Percentiles rank a stretch among this genome's conserved stretches.
Evolutionary conservation across 495 filamentous ascomycete genomes (phyloP).

Genomic region (Gamarada debralockiae): DNA sequence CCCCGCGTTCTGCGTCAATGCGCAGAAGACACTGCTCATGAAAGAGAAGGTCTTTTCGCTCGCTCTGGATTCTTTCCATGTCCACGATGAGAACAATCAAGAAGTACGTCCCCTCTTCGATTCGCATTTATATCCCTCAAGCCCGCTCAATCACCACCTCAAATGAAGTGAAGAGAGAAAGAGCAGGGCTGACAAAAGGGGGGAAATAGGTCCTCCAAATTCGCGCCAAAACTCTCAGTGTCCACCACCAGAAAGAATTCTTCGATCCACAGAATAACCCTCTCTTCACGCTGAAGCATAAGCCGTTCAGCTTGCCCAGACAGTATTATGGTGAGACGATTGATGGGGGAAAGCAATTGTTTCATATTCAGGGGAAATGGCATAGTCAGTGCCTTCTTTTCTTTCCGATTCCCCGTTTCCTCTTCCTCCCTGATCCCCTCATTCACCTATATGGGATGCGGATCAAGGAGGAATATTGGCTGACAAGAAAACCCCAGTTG

Average conservation of each 20-base stretch:
- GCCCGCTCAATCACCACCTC: too few relatives aligned
- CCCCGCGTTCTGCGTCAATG: slow-evolving; percentile 40
- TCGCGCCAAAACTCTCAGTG: background rate
- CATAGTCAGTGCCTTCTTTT: background rate
- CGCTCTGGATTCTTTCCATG: slow-evolving; percentile 52
- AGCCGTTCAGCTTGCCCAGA: background rate
- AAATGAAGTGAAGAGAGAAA: too few relatives aligned
- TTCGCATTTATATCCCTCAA: too few relatives aligned
- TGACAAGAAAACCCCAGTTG: background rate
- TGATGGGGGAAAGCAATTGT: background rate
- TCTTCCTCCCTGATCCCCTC: background rate
- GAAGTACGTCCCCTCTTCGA: too few relatives aligned
- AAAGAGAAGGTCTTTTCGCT: slow-evolving; percentile 55
- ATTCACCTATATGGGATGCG: background rate
- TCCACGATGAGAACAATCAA: slow-evolving; percentile 14
- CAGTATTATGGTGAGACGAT: background rate
- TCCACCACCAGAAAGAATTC: background rate
- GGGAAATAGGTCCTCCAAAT: too few relatives aligned
- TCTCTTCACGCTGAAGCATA: background rate
- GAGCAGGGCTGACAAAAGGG: too few relatives aligned
- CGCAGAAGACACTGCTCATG: slow-evolving; percentile 44
- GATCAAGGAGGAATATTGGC: background rate
- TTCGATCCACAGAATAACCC: background rate
- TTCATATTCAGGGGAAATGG: background rate
- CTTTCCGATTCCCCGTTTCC: background rate